Base-by-base conservation (phyloP, 345 rosid genomes). In the Theobroma cacao region DNA sequence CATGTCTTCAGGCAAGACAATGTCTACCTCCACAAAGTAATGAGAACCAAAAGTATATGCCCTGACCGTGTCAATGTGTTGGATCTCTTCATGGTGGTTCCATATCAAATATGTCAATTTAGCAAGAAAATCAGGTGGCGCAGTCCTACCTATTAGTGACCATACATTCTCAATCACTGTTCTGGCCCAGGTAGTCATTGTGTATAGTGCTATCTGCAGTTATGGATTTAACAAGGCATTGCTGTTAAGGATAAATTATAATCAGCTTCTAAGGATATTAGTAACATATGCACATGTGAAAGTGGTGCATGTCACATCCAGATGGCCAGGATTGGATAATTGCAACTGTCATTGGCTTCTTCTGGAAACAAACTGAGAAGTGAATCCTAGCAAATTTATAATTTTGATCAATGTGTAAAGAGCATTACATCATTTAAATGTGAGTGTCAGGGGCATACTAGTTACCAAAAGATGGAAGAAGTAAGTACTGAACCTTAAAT, bases 21-120 rank as follows among this genome's bases (percentile, higher is more conserved):
- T 87, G 86, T 93, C 94, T 0, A 93, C 97, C 83, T 93, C 97
- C 69, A 92, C 98, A 61, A 93, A 93, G 84, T 91, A 93, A 82
- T 92, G 88, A 2, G 91, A 85, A 8, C 98, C 97, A 69, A 90
- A 90, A 6, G 95, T 92, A 86, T 93, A 93, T 1, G 93, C 95
- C 80, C 94, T 87, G 58, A 93, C 98, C 0, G 94, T 93, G 74
- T 92, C 97, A 1, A 93, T 93, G 67, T 92, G 92, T 78, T 82
- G 85, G 31, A 93, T 90, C 78, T 86, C 87, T 75, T 92, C 84
- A n/a, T 90, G 87, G 77, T 93, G 98, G 83, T 91, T 93, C 98
- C 98, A 93, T 71, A 89, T 83, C 56, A 91, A 85, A 68, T 90
- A 93, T 2, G 92, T 93, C n/a, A 93, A 76, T 78, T 93, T 93